phyloP scores from a whole-genome alignment of 129 eudicot species.

The Cynara cardunculus region DNA sequence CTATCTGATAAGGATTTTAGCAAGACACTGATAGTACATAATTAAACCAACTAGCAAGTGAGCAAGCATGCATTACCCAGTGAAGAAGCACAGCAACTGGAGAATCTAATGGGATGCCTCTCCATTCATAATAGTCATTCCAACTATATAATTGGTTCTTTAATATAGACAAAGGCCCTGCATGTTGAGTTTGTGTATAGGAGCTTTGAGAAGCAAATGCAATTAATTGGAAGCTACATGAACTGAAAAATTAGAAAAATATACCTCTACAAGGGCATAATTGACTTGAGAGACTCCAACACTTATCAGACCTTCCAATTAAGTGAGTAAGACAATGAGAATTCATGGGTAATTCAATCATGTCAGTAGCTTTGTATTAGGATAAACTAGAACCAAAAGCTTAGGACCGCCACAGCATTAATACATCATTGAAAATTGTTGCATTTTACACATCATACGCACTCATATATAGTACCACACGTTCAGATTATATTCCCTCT shows the following conservation, averaged over 20 bases:
- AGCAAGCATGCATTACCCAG: constrained; percentile 43
- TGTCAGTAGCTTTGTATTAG: not conserved
- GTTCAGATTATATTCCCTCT: not conserved
- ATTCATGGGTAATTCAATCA: not conserved
- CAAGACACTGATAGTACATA: not conserved
- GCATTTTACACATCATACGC: not conserved
- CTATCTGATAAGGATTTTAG: not conserved
- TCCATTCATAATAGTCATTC: constrained; percentile 91
- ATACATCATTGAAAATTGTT: not conserved
- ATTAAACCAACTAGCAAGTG: not conserved
- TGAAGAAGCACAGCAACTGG: constrained; percentile 91
- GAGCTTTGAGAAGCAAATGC: not conserved
- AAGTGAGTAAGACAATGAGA: not conserved
- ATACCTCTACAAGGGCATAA: constrained; percentile 80
- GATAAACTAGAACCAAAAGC: not conserved
- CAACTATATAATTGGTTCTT: constrained; percentile 49
- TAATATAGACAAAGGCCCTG: constrained; percentile 62
- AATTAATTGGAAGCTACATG: not conserved
- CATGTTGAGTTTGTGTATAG: constrained; percentile 8
- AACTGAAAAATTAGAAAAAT: not conserved
- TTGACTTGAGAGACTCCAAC: constrained; percentile 69
- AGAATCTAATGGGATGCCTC: constrained; percentile 68
- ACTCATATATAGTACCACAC: not conserved
- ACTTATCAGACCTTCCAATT: constrained; percentile 41
- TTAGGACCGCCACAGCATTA: not conserved